Base-by-base conservation (phyloP, 169 alveolate genomes). In the Theileria parva region DNA sequence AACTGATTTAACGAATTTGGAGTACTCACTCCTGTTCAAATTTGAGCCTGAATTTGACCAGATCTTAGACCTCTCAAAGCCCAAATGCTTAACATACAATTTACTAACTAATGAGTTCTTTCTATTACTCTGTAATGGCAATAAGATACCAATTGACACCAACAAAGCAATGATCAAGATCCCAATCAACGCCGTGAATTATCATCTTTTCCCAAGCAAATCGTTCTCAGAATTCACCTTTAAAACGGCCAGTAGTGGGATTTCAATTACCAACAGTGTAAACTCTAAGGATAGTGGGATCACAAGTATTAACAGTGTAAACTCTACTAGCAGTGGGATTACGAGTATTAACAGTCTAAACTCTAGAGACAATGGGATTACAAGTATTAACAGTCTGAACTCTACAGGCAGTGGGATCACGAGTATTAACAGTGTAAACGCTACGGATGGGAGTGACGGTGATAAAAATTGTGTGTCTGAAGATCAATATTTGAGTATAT, bases 201-300 rank as follows among this genome's bases (percentile, higher is more conserved):
- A 74, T 3, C 67, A 34, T 32, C 17, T 32, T 11, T 66, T 27
- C 15, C 73, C 37, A 8, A 34, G 73, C 21, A 60, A 65, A 25
- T 63, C 17, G 5, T 44, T 17, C 15, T 76, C 32, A 32, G 27
- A 32, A 27, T 64, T 19, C 76, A 17, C 48, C 64, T 66, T 72
- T 2, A 53, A 78, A 5, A 17, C 70, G 69, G 87, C 77, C 55
- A 32, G 67, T 39, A 39, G 53, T 44, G 8, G 53, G 2, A 4
- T 44, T 13, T 44, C 53, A 44, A 44, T 15, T 32, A 44, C 2
- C 53, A 44, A 44, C 2, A 11, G 17, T 44, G 8, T 4, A 37
- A 37, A 4, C 48, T 37, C 4, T 37, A 37, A 37, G 8, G 17
- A 44, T 44, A 44, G 53, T 44, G 17, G 2, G 8, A 15, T 11